phyloP scores from a whole-genome alignment of 768 basidiomycete genomes.

The Coprinellus micaceus region DNA sequence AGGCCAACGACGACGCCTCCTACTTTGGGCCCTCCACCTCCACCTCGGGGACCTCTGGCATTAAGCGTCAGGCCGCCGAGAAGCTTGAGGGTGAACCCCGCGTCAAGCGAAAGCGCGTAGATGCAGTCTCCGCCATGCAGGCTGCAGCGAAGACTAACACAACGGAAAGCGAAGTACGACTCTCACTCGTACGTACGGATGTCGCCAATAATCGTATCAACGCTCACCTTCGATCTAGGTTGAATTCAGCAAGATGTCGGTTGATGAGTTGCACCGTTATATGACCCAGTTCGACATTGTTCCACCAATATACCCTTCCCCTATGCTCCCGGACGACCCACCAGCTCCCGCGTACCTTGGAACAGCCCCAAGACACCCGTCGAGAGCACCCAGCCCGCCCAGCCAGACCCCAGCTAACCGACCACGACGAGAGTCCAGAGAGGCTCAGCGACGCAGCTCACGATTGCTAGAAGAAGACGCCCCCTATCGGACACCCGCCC shows the following conservation, averaged over 20 bases:
- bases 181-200: conserved; percentile 36
- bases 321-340: conserved; percentile 62
- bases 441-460: conserved; percentile 55
- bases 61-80: conserved; percentile 65
- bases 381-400: conserved; percentile 52
- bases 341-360: conserved; percentile 63
- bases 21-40: conserved; percentile 58
- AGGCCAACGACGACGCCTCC: conserved; percentile 64
- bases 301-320: conserved; percentile 67
- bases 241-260: conserved; percentile 72
- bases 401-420: conserved; percentile 61
- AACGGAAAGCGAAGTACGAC: conserved; percentile 35
- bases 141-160: conserved; percentile 29
- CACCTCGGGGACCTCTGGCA: conserved; percentile 36
- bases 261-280: conserved; percentile 63
- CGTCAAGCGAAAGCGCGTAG: conserved; percentile 69
- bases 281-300: conserved; percentile 70
- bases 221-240: conserved; percentile 41
- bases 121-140: conserved; percentile 28
- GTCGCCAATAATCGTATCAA: background rate
- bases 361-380: conserved; percentile 40
- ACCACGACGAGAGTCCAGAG: conserved; percentile 65
- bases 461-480: conserved; percentile 66
- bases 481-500: conserved; percentile 53
- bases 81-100: conserved; percentile 72